Evolutionary conservation across 495 filamentous ascomycete species (phyloP), one percentile per base, ranked within the genome.

Genomic region (Astrothelium subdiscretum): DNA sequence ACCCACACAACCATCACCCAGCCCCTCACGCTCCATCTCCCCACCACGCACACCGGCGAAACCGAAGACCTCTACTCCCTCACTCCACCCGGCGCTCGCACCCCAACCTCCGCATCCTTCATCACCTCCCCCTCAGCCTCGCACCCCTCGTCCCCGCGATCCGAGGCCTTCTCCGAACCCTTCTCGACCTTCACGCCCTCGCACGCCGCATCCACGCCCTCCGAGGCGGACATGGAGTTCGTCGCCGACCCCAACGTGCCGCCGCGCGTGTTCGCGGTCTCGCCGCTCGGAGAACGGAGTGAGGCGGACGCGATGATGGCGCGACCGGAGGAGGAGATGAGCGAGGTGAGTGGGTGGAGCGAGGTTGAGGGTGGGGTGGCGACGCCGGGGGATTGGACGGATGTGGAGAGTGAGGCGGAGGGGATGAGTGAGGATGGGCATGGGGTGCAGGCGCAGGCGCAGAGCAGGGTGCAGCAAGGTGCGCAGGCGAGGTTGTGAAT

Each of bases 361-460:
- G 43, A 61, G 18, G 31, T 52, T 22, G 62, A 65, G 38, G 61
- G 42, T 26, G 62, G 58, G 29, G 62, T 54, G 15, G 32, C 31
- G 31, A 10, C 62, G 31, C 62, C 63, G 22, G 31, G 26, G 10
- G 31, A 35, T 11, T 54, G 31, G 38, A 38, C 29, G 18, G 48
- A 18, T 40, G n/a, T 32, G 32, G 44, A 66, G 31, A 58, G 29
- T 2, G 58, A 48, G 18, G 48, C 22, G 3, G 44, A 27, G 4
- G 32, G 26, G 58, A 57, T 54, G 48, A 54, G 48, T 54, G 48
- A 54, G 48, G 48, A 54, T 29, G 48, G 48, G 43, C 43, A 18
- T 27, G 48, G 48, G 24, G 2, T 6, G 48, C 48, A 54, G 10
- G 35, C 35, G 35, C n/a, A n/a, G n/a, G n/a, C n/a, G n/a, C n/a